phyloP scores from a whole-genome alignment of 2,329 filamentous ascomycete species.

The Tolypocladium guangdongense region DNA sequence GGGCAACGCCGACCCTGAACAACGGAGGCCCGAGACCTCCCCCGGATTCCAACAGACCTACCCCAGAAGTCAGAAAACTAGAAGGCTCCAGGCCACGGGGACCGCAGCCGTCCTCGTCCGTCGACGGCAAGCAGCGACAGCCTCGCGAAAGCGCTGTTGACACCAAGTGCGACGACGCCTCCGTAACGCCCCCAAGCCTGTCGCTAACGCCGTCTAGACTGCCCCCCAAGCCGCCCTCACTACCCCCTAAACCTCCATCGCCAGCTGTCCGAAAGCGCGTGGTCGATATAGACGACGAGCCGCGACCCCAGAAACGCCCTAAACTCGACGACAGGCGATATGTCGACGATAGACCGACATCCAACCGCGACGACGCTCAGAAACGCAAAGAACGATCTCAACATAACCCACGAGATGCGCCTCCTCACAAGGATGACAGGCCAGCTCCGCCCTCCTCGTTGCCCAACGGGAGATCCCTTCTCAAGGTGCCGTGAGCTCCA shows the following conservation, averaged over 20 bases:
- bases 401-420: constrained; percentile 14
- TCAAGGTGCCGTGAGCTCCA: constrained; percentile 18
- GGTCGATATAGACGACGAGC: constrained; percentile 31
- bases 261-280: constrained; percentile 36
- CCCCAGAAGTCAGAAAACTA: constrained; percentile 9
- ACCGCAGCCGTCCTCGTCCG: constrained; percentile 7
- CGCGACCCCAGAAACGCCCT: constrained; percentile 34
- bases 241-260: constrained; percentile 26
- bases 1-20: constrained; percentile 7
- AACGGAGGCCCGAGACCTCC: constrained; percentile 1
- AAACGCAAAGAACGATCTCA: constrained; percentile 19
- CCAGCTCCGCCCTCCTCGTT: constrained; percentile 16
- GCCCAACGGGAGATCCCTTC: constrained; percentile 23
- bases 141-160: constrained; percentile 16
- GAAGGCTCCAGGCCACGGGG: constrained; percentile 14
- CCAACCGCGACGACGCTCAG: constrained; percentile 20
- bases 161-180: constrained; percentile 15
- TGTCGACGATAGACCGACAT: constrained; percentile 19
- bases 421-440: constrained; percentile 16
- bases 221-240: constrained; percentile 24
- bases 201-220: constrained; percentile 16
- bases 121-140: constrained; percentile 19
- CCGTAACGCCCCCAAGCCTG: not conserved
- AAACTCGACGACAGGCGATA: constrained; percentile 26
- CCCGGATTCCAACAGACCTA: not conserved